Conservation (phyloP, 2,329 filamentous ascomycete species). For the Epichloe aotearoae region DNA sequence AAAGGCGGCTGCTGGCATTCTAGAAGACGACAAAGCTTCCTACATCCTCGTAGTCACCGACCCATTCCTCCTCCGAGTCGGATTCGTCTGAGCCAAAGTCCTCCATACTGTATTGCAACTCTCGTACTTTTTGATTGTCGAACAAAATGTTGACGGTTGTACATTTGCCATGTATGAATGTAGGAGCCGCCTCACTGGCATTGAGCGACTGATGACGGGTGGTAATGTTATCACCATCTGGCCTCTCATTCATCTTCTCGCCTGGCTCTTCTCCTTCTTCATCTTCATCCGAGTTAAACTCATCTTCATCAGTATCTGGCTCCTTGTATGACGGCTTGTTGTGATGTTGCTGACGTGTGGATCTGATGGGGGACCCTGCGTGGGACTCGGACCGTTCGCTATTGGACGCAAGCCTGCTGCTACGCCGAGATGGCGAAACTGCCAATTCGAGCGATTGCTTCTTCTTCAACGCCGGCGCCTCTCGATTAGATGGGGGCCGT, state of each 20-base stretch:
- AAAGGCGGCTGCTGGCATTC: not conserved
- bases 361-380: slow-evolving; percentile 8
- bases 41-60: slow-evolving; percentile 41
- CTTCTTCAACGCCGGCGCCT: slow-evolving; percentile 8
- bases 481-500: slow-evolving; percentile 9
- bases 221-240: slow-evolving; percentile 4
- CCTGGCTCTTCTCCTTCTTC: slow-evolving; percentile 6
- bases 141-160: slow-evolving; percentile 57
- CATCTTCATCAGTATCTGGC: slow-evolving; percentile 32
- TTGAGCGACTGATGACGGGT: not conserved
- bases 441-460: slow-evolving; percentile 8
- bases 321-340: slow-evolving; percentile 27
- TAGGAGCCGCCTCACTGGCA: not conserved
- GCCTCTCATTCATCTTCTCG: slow-evolving; percentile 4
- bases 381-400: slow-evolving; percentile 12
- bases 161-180: slow-evolving; percentile 54
- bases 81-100: slow-evolving; percentile 53
- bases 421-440: slow-evolving; percentile 22
- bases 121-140: slow-evolving; percentile 62
- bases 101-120: slow-evolving; percentile 54
- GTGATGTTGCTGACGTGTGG: slow-evolving; percentile 7
- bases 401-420: slow-evolving; percentile 21
- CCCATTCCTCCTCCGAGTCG: slow-evolving; percentile 43
- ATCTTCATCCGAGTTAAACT: slow-evolving; percentile 18
- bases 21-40: slow-evolving; percentile 21